Evolutionary conservation across 202 grass and related monocot species (phyloP), one percentile per base, ranked within the genome.

Genomic region (Hordeum pubiflorum): DNA sequence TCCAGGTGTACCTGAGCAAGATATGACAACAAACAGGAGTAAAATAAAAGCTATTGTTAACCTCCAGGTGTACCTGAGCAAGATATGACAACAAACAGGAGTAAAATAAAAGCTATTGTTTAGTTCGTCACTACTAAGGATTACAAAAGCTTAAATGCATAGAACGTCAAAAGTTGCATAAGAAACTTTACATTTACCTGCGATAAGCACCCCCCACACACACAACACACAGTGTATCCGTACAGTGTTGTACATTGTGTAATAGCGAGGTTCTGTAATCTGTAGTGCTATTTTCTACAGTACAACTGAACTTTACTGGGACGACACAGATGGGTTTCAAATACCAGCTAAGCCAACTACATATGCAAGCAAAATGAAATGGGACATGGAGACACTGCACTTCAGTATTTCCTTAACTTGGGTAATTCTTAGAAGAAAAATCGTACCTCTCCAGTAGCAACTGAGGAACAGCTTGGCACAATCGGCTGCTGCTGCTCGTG

Each of bases 371-470:
- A 69, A 58, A 33, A 27, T 63, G 14, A 14, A 8, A 26, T 36
- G 32, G 57, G 27, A 22, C 68, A 33, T 77, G 56, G n/a, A 61
- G 37, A 9, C 20, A 71, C 3, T 6, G 46, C 66, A 44, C 9
- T 18, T 63, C 12, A 3, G 21, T 18, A 72, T 44, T 63, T 76
- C 11, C 9, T 69, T 39, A 40, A 57, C 74, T 63, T 48, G 27
- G 36, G 24, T 58, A 8, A 73, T 64, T 36, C 26, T 77, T 63
- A 68, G 2, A 48, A 62, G 52, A 76, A 2, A 71, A 29, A 69
- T 12, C 38, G 9, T 85, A 95, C 96, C 90, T 85, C 89, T 81
- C 72, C 62, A 55, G 60, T 58, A 24, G 77, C 43, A 62, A 44
- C 38, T 6, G 43, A 39, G 36, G 77, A 17, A 63, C 37, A 65